Evolutionary conservation across 345 rosid species (phyloP).

Genomic region (Lepidium sativum): DNA sequence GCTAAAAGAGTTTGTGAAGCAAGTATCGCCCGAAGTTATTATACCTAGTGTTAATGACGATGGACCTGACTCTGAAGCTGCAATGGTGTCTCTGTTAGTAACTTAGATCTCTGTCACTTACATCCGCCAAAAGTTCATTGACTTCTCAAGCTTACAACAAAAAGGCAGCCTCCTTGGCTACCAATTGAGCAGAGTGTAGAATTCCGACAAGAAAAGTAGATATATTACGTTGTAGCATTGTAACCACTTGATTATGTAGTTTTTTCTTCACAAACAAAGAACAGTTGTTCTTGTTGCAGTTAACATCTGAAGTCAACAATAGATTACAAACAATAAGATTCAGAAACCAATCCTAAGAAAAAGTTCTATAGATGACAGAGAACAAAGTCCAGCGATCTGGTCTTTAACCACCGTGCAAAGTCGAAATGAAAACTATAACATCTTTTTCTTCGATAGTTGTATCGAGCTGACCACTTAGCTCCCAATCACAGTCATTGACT

Average conservation of each 20-base stretch:
- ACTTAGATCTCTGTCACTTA: constrained; percentile 24
- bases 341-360: not conserved
- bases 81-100: constrained; percentile 63
- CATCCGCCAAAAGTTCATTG: not conserved
- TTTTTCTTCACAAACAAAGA: too few species aligned
- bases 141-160: not conserved
- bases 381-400: too few species aligned
- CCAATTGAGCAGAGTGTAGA: not conserved
- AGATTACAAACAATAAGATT: not conserved
- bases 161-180: not conserved
- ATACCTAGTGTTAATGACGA: constrained; percentile 83
- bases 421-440: constrained; percentile 82
- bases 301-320: too few species aligned
- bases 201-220: not conserved
- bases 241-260: not conserved
- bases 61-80: constrained; percentile 62
- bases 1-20: constrained; percentile 71
- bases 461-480: constrained; percentile 84
- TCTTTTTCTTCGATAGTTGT: constrained; percentile 74
- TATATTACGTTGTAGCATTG: constrained; percentile 4
- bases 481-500: constrained; percentile 97
- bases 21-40: constrained; percentile 57
- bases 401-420: constrained; percentile 76
- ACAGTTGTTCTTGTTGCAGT: not conserved
- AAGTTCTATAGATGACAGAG: not conserved